Evolutionary conservation across 495 filamentous ascomycete species (phyloP).

Genomic region (Aspergillus conjunctus): DNA sequence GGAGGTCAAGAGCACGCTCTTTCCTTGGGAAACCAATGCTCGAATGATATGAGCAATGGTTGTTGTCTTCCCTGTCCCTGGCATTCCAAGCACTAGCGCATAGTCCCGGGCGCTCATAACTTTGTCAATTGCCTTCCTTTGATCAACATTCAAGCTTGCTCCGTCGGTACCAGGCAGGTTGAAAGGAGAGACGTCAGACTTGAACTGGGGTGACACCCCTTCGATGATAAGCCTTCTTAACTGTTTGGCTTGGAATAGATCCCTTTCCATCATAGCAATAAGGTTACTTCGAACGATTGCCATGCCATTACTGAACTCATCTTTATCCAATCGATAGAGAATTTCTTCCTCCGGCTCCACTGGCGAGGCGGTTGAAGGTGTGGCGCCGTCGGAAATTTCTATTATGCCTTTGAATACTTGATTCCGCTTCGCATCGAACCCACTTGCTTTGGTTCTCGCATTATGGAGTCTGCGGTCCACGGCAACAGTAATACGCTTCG

Average conservation of each 20-base stretch:
- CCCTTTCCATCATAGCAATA: slow-evolving; percentile 84
- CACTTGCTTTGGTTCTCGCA: slow-evolving; percentile 68
- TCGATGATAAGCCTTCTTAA: slow-evolving; percentile 80
- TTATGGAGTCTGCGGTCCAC: slow-evolving; percentile 89
- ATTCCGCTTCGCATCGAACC: slow-evolving; percentile 73
- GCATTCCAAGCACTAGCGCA: slow-evolving; percentile 94
- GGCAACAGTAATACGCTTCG: slow-evolving; percentile 75
- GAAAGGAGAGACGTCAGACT: slow-evolving; percentile 60
- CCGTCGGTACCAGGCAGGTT: slow-evolving; percentile 50
- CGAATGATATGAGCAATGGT: slow-evolving; percentile 97
- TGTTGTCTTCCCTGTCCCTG: slow-evolving; percentile 95
- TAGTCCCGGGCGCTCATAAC: slow-evolving; percentile 95
- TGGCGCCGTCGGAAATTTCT: slow-evolving; percentile 67
- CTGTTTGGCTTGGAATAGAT: slow-evolving; percentile 67
- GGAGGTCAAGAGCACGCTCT: slow-evolving; percentile 88
- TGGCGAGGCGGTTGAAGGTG: slow-evolving; percentile 31
- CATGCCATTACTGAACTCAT: slow-evolving; percentile 98
- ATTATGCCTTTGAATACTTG: slow-evolving; percentile 91
- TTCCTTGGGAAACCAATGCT: slow-evolving; percentile 83
- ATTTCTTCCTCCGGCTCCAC: slow-evolving; percentile 58
- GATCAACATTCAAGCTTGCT: slow-evolving; percentile 78
- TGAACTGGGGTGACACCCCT: slow-evolving; percentile 71
- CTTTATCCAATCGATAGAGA: slow-evolving; percentile 88
- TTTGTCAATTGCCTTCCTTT: slow-evolving; percentile 82
- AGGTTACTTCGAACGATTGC: slow-evolving; percentile 91